These are phyloP conservation scores for Apiospora arundinis DNA, from an alignment of 2,329 filamentous ascomycete species.

Conservation along the genomic window DNA sequence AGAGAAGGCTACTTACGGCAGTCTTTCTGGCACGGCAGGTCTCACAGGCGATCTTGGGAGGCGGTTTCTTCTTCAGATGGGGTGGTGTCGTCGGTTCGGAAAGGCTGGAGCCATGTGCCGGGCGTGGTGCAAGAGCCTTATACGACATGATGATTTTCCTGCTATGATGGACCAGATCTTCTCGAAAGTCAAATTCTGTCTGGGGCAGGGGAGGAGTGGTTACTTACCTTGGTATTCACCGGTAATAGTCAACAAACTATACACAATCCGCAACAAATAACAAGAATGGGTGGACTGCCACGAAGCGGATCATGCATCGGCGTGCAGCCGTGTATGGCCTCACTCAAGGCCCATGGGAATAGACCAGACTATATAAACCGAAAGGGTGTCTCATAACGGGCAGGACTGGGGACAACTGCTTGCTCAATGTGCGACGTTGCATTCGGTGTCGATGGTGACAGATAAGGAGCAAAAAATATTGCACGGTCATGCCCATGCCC, in stretches of 20 bases:
- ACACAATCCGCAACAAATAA: not conserved
- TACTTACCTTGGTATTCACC: not conserved
- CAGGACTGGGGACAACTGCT: not conserved
- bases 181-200: not conserved
- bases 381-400: not conserved
- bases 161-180: not conserved
- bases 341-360: not conserved
- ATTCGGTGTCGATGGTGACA: not conserved
- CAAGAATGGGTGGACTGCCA: not conserved
- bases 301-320: not conserved
- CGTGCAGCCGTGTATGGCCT: not conserved
- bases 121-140: constrained; percentile 5
- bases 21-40: not conserved
- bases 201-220: not conserved
- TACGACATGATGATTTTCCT: not conserved
- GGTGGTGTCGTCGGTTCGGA: not conserved
- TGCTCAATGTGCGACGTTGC: not conserved
- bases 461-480: not conserved
- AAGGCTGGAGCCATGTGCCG: not conserved
- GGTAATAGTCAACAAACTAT: not conserved
- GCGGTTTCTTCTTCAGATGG: not conserved
- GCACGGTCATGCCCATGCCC: not conserved
- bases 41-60: not conserved
- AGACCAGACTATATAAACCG: not conserved
- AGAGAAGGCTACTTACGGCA: not conserved